Conservation (phyloP, 177 flowering plant species). For the Vitis hybrid region DNA sequence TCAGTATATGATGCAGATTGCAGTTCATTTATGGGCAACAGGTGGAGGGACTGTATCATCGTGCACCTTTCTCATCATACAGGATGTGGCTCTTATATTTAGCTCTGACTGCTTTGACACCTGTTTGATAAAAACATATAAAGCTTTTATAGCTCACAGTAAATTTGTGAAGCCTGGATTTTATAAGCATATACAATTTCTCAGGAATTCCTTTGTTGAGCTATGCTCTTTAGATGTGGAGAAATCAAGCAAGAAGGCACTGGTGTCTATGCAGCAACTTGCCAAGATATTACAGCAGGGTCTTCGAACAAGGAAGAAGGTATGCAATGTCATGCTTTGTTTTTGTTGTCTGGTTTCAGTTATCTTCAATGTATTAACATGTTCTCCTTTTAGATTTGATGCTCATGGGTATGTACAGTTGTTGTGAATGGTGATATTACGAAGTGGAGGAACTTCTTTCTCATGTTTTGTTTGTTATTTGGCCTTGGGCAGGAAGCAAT, state of each 20-base stretch:
- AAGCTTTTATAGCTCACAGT: conserved; percentile 58
- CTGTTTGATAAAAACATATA: conserved; percentile 61
- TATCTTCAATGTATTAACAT: background rate
- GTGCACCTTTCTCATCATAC: conserved; percentile 53
- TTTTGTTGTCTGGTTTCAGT: background rate
- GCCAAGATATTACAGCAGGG: conserved; percentile 66
- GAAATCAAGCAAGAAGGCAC: conserved; percentile 52
- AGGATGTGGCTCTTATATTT: conserved; percentile 46
- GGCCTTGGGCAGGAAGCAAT: conserved; percentile 64
- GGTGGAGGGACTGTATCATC: conserved; percentile 56
- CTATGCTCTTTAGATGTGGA: conserved; percentile 70
- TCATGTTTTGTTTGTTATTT: background rate
- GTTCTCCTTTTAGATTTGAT: background rate
- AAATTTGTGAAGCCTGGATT: conserved; percentile 50
- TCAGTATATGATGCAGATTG: conserved; percentile 48
- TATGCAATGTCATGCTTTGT: conserved; percentile 17
- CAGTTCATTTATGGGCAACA: conserved; percentile 83
- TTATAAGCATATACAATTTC: conserved; percentile 48
- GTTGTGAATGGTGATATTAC: conserved; percentile 6
- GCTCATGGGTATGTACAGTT: conserved; percentile 1
- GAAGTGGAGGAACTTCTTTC: background rate
- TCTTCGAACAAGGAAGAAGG: conserved; percentile 67
- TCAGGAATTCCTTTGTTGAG: conserved; percentile 62
- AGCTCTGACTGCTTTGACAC: conserved; percentile 45
- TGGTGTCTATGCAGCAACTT: conserved; percentile 52